Conservation (phyloP, 371 early-diverging fungal genomes). For the Mortierella sp. region DNA sequence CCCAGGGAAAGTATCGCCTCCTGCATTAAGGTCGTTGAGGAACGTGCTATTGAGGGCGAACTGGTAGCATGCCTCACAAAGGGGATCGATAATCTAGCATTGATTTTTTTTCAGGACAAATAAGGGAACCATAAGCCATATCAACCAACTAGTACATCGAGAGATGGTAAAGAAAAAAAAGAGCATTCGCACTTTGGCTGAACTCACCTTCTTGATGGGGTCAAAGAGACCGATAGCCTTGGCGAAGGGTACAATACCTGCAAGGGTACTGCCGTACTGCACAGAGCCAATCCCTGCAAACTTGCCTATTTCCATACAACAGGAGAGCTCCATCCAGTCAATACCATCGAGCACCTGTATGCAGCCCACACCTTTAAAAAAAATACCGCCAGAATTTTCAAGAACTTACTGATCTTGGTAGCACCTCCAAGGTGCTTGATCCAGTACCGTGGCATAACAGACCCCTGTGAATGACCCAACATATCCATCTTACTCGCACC, state of each 20-base stretch:
- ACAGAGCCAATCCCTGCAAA: constrained; percentile 46
- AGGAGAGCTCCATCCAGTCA: no score
- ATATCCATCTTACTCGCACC: constrained; percentile 21
- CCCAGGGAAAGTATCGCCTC: constrained; percentile 18
- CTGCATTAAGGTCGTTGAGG: constrained; percentile 13
- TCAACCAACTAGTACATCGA: neutral
- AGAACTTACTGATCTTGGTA: constrained; percentile 26
- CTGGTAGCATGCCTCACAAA: constrained; percentile 10
- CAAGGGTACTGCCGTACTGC: constrained; percentile 37
- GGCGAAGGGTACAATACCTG: constrained; percentile 28
- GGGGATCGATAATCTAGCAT: neutral
- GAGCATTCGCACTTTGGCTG: neutral
- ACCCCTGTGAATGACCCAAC: constrained; percentile 38
- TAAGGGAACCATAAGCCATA: neutral
- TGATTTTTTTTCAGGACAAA: neutral
- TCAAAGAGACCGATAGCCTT: constrained; percentile 34
- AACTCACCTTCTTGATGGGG: constrained; percentile 16
- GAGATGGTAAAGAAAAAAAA: neutral
- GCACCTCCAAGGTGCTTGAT: constrained; percentile 44
- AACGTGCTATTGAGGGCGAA: constrained; percentile 4
- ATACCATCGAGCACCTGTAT: no score
- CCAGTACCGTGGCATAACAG: constrained; percentile 51
- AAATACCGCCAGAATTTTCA: neutral
- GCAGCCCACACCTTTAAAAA: neutral
- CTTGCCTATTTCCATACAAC: constrained; percentile 19